phyloP scores from a whole-genome alignment of 768 basidiomycete species.

The Tylopilus subfusipes region DNA sequence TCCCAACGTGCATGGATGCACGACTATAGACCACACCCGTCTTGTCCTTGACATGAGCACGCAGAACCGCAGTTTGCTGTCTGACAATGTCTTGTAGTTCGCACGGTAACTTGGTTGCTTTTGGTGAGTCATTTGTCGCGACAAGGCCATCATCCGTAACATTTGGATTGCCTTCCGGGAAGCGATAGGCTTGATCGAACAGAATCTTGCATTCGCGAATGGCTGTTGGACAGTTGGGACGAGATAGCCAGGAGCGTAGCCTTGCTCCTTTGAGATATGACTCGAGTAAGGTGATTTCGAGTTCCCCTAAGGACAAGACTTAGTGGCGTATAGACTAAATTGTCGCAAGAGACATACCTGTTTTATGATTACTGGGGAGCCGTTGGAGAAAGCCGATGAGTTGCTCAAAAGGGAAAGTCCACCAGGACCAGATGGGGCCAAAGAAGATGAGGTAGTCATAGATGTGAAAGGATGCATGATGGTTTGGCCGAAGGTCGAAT shows the following conservation, averaged over 20 bases:
- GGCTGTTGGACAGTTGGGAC: slow-evolving; percentile 13
- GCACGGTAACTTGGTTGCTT: too few species aligned
- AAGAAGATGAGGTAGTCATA: slow-evolving; percentile 34
- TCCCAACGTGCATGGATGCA: too few species aligned
- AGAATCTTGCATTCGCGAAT: slow-evolving; percentile 18
- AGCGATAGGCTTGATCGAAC: slow-evolving; percentile 14
- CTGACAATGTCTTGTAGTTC: too few species aligned
- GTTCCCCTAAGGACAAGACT: too few species aligned
- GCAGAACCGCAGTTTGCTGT: too few species aligned
- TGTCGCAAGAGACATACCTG: slow-evolving; percentile 40
- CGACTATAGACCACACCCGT: too few species aligned
- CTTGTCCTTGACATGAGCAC: too few species aligned
- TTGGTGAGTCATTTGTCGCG: too few species aligned
- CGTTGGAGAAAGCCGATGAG: slow-evolving; percentile 23
- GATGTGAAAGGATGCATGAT: slow-evolving; percentile 21
- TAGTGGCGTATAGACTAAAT: too few species aligned
- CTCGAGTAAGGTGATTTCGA: slow-evolving; percentile 9
- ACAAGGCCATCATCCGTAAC: too few species aligned
- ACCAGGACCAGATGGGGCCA: slow-evolving; percentile 31
- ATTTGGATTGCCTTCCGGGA: too few species aligned
- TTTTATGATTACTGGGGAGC: slow-evolving; percentile 23
- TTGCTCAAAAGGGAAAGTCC: slow-evolving; percentile 18
- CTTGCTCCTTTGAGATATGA: slow-evolving; percentile 14
- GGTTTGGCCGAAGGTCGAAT: too few species aligned
- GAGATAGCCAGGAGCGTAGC: slow-evolving; percentile 15